These are phyloP conservation scores for Boletellus ananas DNA, from an alignment of 768 basidiomycete genomes.

Conservation along the genomic window DNA sequence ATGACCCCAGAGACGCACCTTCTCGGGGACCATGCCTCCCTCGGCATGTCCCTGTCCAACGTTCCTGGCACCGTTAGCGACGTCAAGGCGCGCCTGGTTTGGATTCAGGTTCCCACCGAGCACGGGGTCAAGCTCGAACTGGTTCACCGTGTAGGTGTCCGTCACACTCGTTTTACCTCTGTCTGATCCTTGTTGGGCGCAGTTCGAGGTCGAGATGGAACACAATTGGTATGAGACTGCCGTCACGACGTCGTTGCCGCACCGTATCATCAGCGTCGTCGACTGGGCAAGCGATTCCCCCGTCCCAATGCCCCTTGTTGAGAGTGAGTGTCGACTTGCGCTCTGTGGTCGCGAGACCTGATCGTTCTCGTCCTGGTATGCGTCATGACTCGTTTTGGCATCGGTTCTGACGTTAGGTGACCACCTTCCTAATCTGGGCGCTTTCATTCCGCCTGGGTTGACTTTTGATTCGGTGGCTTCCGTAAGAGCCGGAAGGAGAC, in stretches of 20 bases:
- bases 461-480: slow-evolving; percentile 12
- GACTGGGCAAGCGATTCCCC: slow-evolving; percentile 91
- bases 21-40: slow-evolving; percentile 41
- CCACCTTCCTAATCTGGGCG: slow-evolving; percentile 23
- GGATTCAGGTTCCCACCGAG: slow-evolving; percentile 74
- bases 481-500: slow-evolving; percentile 3
- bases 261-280: slow-evolving; percentile 82
- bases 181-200: not conserved
- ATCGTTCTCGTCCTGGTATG: not conserved
- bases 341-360: not conserved
- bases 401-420: slow-evolving; percentile 1
- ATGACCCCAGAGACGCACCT: slow-evolving; percentile 40
- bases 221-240: slow-evolving; percentile 96
- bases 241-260: slow-evolving; percentile 68
- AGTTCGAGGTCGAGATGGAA: slow-evolving; percentile 90
- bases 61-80: slow-evolving; percentile 78
- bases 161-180: not conserved
- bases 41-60: slow-evolving; percentile 29
- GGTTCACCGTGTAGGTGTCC: slow-evolving; percentile 46
- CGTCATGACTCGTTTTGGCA: not conserved
- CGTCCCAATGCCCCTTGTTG: slow-evolving; percentile 26
- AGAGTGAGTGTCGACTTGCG: slow-evolving; percentile 21
- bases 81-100: slow-evolving; percentile 76
- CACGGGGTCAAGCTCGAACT: slow-evolving; percentile 62
- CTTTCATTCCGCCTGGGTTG: slow-evolving; percentile 23